phyloP scores from a whole-genome alignment of 805 yeast species.

The Torulaspora quercuum region DNA sequence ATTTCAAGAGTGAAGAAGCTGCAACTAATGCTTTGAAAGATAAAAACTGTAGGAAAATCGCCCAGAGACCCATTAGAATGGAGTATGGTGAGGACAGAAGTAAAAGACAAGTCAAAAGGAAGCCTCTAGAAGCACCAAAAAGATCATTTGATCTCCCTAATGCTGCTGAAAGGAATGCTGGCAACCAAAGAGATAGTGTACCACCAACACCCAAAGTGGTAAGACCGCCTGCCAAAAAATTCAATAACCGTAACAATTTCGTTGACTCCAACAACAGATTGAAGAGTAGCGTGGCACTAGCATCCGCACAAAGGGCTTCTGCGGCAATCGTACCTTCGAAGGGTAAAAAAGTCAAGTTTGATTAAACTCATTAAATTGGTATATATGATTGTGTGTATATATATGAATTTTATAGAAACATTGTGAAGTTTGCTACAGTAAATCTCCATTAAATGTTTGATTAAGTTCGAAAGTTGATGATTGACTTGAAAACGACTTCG shows the following conservation, averaged over 20 bases:
- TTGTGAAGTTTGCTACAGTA: no score
- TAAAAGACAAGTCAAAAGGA: conserved; percentile 55
- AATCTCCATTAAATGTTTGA: no score
- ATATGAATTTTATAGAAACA: conserved; percentile 1
- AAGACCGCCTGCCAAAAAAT: conserved; percentile 8
- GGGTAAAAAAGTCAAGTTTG: conserved; percentile 83
- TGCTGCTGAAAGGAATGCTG: conserved; percentile 9
- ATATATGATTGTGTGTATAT: conserved; percentile 14
- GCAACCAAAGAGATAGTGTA: conserved; percentile 14
- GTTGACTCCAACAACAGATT: conserved; percentile 47
- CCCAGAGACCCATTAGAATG: conserved; percentile 74
- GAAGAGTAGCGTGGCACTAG: conserved; percentile 80
- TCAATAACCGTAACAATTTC: conserved; percentile 8
- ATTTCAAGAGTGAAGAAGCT: conserved; percentile 74
- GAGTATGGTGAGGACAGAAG: conserved; percentile 96
- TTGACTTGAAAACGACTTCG: no score
- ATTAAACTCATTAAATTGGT: no score
- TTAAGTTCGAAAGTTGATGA: no score
- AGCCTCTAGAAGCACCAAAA: conserved; percentile 29
- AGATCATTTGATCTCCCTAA: conserved; percentile 25
- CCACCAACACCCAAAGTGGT: not conserved
- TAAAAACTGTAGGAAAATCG: conserved; percentile 57
- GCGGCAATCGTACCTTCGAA: conserved; percentile 83
- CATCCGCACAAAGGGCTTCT: conserved; percentile 82
- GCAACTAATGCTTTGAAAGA: conserved; percentile 81